Base-by-base conservation (phyloP, 2,329 filamentous ascomycete genomes). In the Fusarium papillatum region DNA sequence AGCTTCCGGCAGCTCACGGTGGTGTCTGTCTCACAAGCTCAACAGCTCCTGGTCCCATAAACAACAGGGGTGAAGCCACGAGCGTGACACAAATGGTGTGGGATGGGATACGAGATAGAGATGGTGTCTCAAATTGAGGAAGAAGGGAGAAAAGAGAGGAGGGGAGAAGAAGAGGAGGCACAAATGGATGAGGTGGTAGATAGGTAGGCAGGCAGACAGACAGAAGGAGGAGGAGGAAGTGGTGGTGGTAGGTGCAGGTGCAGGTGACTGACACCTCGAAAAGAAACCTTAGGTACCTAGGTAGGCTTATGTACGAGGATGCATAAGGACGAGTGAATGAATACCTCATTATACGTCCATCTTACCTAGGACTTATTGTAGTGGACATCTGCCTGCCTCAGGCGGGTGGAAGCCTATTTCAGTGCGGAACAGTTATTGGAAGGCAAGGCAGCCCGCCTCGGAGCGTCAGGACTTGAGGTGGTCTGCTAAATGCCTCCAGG, bases 191-290 rank as follows among this genome's bases (percentile, higher is more conserved):
- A 31, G 39, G 13, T 57, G 53, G 26, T 57, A 57, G 53, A 31
- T 31, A 31, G 16, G 29, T 5, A 63, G 31, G 57, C 8, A 48
- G 41, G 22, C 24, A 50, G 31, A 4, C 13, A 16, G 48, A 19
- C 16, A 53, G 11, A 31, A 67, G 39, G 55, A 48, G 39, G 19
- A 66, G 26, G 39, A n/a, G 43, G 16, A 16, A 22, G 36, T 17
- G 14, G 36, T 38, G 26, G 26, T 50, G 38, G 19, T 26, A 19
- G 24, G 46, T 50, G 24, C 22, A 68, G 55, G 65, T 62, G 39
- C 24, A 68, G 57, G 65, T 62, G 41, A 63, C 65, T 66, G 57
- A 34, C 41, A 63, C 65, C 61, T 29, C 22, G n/a, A 29, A 66
- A 10, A 22, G 53, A 57, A 57, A 34, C 53, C 53, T 57, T 57